Evolutionary conservation across 805 yeast species (phyloP), one percentile per base, ranked within the genome.

Genomic region (Sporopachydermia lactativora): DNA sequence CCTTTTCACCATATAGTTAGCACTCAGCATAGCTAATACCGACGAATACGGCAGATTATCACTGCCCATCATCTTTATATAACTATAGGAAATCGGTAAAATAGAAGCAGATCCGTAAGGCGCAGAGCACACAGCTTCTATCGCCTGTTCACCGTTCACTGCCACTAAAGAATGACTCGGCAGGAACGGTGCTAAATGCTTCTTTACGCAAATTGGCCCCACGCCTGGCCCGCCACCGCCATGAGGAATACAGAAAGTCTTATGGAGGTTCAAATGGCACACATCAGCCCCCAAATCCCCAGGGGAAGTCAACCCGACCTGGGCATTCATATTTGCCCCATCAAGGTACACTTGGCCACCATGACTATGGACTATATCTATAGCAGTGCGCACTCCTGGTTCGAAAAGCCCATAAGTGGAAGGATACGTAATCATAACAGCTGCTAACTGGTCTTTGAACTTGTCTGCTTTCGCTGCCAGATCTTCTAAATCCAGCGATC

Each of bases 211-310:
- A 47, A 92, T 92, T 40, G 97, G 97, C 15, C 96, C 98, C 53
- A 86, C 94, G 56, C 97, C 98, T 35, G 98, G 98, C 36, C 98
- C 98, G 58, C 98, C 98, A 57, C 98, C 98, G 55, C 98, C 98
- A 55, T 92, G 98, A 42, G 96, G 94, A 54, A 92, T 85, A 37
- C 96, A 86, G 68, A 92, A 92, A 1, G 98, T 92, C 65, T 92
- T 92, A 68, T 92, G 98, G 57, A 92, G 69, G 60, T 92, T 92
- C 65, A 92, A 71, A 55, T 92, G 98, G 60, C 98, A 92, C 35
- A 92, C 97, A 63, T 92, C 98, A 8, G 97, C 97, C 41, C 96
- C 97, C 50, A 92, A 66, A 55, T 86, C 96, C 43, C 97, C 98
- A 5, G 98, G 97, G 4, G 95, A 82, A 0, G 97, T 89, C 45